phyloP scores from a whole-genome alignment of 805 yeast genomes.

The Blastobotrys attinorum region DNA sequence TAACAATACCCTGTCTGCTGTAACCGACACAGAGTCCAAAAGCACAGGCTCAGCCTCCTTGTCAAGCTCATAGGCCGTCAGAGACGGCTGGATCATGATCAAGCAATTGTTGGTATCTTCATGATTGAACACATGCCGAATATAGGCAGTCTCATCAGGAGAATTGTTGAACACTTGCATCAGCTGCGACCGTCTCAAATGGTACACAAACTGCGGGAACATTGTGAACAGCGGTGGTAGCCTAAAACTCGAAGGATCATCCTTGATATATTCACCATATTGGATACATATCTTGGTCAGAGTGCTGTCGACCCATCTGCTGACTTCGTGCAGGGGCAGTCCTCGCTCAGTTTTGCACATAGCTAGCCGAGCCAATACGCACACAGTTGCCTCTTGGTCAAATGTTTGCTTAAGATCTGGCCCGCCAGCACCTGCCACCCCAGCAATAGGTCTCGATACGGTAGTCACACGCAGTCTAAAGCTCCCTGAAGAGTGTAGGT shows the following conservation, averaged over 20 bases:
- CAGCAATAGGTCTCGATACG: conserved; percentile 46
- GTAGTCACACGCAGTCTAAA: conserved; percentile 84
- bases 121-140: conserved; percentile 77
- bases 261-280: conserved; percentile 81
- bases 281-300: conserved; percentile 75
- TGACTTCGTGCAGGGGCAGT: conserved; percentile 72
- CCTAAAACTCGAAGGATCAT: conserved; percentile 69
- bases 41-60: conserved; percentile 83
- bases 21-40: conserved; percentile 80
- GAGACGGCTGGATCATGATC: conserved; percentile 92
- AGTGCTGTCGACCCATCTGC: conserved; percentile 85
- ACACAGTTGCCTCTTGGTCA: conserved; percentile 97
- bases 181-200: conserved; percentile 87
- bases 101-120: conserved; percentile 88
- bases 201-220: conserved; percentile 91
- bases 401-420: conserved; percentile 43
- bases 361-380: conserved; percentile 76
- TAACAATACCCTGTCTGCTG: conserved; percentile 72
- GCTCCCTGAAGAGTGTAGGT: conserved; percentile 83
- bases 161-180: conserved; percentile 91
- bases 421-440: conserved; percentile 28
- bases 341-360: conserved; percentile 70
- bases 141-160: conserved; percentile 94
- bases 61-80: conserved; percentile 72
- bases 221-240: conserved; percentile 69